These are phyloP conservation scores for Francoa sonchifolia DNA, from an alignment of 441 rosid species.

Conservation along the genomic window DNA sequence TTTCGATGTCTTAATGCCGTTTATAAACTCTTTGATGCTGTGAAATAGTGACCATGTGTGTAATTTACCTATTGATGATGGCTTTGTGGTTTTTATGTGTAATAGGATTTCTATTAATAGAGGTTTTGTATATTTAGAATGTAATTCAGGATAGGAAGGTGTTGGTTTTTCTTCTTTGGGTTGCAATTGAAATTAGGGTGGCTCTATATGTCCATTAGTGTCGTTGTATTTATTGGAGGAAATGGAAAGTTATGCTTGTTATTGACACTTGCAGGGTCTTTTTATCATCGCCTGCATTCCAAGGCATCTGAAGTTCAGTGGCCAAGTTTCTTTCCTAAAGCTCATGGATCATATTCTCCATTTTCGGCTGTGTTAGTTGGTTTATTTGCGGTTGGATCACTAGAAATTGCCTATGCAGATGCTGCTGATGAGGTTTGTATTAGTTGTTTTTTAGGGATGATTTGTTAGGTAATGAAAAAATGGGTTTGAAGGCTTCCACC, in stretches of 20 bases:
- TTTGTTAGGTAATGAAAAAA: too few species aligned
- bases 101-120: too few species aligned
- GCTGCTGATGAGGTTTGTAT: slow-evolving; percentile 41
- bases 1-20: too few species aligned
- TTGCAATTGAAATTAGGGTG: slow-evolving; percentile 1
- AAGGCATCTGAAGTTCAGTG: slow-evolving; percentile 19
- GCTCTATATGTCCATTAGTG: too few species aligned
- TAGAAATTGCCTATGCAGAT: slow-evolving; percentile 55
- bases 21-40: not conserved
- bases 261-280: slow-evolving; percentile 15
- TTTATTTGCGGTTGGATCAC: slow-evolving; percentile 40
- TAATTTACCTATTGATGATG: too few species aligned
- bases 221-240: too few species aligned
- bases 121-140: too few species aligned
- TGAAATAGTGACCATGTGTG: not conserved
- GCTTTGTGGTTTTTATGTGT: too few species aligned
- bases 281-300: slow-evolving; percentile 3
- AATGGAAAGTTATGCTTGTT: not conserved
- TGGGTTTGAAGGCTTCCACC: too few species aligned
- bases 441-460: too few species aligned
- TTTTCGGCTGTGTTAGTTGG: slow-evolving; percentile 43
- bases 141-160: not conserved
- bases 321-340: slow-evolving; percentile 9
- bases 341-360: slow-evolving; percentile 8
- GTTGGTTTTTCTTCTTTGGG: not conserved